These are phyloP conservation scores for Pichia californica DNA, from an alignment of 805 yeast genomes.

Conservation along the genomic window DNA sequence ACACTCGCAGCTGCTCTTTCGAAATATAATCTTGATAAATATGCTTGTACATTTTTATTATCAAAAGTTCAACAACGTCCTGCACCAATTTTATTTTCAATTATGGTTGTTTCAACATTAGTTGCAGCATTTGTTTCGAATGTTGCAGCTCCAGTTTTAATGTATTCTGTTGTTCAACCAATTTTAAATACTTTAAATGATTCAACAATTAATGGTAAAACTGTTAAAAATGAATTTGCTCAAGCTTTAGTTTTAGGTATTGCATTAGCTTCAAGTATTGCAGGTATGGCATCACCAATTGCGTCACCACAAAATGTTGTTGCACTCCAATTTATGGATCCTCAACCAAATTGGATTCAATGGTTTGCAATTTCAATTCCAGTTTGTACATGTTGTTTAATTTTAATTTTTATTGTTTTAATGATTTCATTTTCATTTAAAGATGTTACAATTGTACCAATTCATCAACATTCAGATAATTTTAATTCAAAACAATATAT, in stretches of 20 bases:
- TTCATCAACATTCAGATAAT: constrained; percentile 56
- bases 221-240: constrained; percentile 43
- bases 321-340: constrained; percentile 82
- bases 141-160: constrained; percentile 94
- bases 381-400: constrained; percentile 54
- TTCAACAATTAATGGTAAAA: constrained; percentile 35
- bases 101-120: constrained; percentile 81
- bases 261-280: constrained; percentile 87
- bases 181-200: constrained; percentile 77
- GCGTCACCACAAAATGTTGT: constrained; percentile 95
- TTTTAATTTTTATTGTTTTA: constrained; percentile 69
- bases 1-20: constrained; percentile 92
- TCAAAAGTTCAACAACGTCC: constrained; percentile 86
- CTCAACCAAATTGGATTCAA: constrained; percentile 79
- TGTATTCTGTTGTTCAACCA: constrained; percentile 89
- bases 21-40: constrained; percentile 82
- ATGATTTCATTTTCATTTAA: constrained; percentile 52
- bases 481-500: constrained; percentile 72
- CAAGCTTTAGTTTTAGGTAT: constrained; percentile 84
- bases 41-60: constrained; percentile 74
- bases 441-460: constrained; percentile 45
- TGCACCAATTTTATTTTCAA: constrained; percentile 61
- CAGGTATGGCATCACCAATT: constrained; percentile 97
- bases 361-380: constrained; percentile 92
- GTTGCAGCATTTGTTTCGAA: constrained; percentile 94